A percentile compares a stretch with the other conserved stretches of the same genome.
These are phyloP conservation scores for Cudoniella acicularis DNA, from an alignment of 495 filamentous ascomycete species.

Conservation along the genomic window DNA sequence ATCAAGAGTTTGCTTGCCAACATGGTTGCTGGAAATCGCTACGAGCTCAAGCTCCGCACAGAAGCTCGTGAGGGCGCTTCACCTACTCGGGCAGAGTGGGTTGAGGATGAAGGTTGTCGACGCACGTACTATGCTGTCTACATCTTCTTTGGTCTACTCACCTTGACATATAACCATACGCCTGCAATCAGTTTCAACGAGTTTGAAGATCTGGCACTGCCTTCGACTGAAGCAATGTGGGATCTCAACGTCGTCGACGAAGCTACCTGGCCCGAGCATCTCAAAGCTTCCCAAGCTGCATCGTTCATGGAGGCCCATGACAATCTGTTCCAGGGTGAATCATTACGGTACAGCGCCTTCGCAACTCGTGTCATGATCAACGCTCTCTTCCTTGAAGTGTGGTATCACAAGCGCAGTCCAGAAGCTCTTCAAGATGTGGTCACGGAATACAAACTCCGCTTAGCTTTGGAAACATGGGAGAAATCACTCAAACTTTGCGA, in stretches of 20 bases:
- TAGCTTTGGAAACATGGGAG: slow-evolving; percentile 97
- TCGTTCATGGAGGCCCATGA: slow-evolving; percentile 94
- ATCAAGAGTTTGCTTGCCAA: slow-evolving; percentile 97
- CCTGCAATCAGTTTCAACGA: slow-evolving; percentile 97
- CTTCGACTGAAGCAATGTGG: slow-evolving; percentile 93
- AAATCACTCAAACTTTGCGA: slow-evolving; percentile 92
- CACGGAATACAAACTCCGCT: slow-evolving; percentile 94
- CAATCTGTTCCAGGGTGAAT: slow-evolving; percentile 89
- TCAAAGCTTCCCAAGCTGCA: slow-evolving; percentile 64
- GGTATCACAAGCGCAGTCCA: slow-evolving; percentile 96
- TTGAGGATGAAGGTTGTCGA: slow-evolving; percentile 93
- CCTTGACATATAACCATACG: slow-evolving; percentile 95
- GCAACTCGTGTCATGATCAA: slow-evolving; percentile 99
- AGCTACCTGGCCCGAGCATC: slow-evolving; percentile 73
- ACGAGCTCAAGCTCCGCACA: slow-evolving; percentile 87
- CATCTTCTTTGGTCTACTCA: slow-evolving; percentile 94
- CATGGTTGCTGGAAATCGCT: slow-evolving; percentile 97
- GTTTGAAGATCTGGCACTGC: slow-evolving; percentile 88
- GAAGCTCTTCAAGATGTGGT: slow-evolving; percentile 95
- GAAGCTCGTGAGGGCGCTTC: slow-evolving; percentile 77
- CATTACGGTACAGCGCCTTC: slow-evolving; percentile 92
- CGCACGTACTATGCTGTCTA: slow-evolving; percentile 99
- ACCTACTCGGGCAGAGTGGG: slow-evolving; percentile 86
- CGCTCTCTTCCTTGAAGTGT: slow-evolving; percentile 95
- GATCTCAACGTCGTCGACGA: slow-evolving; percentile 80